Base-by-base conservation (phyloP, 768 basidiomycete species). In the Trametes maxima region DNA sequence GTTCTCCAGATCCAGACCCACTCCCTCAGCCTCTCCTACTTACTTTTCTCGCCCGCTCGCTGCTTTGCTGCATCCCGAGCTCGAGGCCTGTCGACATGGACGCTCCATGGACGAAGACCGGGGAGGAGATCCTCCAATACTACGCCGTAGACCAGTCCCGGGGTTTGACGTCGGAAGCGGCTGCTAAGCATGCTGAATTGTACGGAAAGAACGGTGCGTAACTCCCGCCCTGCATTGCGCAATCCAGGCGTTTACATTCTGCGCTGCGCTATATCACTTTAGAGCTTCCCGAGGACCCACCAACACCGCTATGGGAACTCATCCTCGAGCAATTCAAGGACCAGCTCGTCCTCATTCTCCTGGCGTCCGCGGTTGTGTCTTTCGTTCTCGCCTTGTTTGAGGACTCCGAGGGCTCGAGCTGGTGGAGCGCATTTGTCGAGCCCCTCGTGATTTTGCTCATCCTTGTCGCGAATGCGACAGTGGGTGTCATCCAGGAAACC, bases 301-400 rank as follows among this genome's bases (percentile, higher is more conserved):
- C 92, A 3, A 97, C 96, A 4, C 92, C 95, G 3, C 72, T 98
- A 35, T 95, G 94, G 93, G 84, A 93, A 71, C 86, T 98, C 62
- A 89, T 99, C 61, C 82, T 99, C n/a, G 95, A 97, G 67, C 96
- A 99, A 77, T 99, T 99, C 82, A 90, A 98, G 80, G 96, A 99
- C 77, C 94, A 97, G 75, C 85, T 99, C 28, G 96, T 99, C 43
- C 88, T 99, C 64, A 98, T 99, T 71, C 84, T 99, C 36, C 88
- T 99, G 47, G 95, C 84, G 2, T 97, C 95, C 1, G 96, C 96
- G 13, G 87, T 92, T 46, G 82, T 98, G 66, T 98, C 96, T 11
- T 95, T 99, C 75, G 79, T 95, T 14, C 80, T 99, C 42, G 96
- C 96, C 8, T 74, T 96, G 35, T 79, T 98, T 58, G 96, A 99